A percentile compares a stretch with the other conserved stretches of the same genome.
These are phyloP conservation scores for Didymella pinodella DNA, from an alignment of 2,329 filamentous ascomycete species.

Conservation along the genomic window DNA sequence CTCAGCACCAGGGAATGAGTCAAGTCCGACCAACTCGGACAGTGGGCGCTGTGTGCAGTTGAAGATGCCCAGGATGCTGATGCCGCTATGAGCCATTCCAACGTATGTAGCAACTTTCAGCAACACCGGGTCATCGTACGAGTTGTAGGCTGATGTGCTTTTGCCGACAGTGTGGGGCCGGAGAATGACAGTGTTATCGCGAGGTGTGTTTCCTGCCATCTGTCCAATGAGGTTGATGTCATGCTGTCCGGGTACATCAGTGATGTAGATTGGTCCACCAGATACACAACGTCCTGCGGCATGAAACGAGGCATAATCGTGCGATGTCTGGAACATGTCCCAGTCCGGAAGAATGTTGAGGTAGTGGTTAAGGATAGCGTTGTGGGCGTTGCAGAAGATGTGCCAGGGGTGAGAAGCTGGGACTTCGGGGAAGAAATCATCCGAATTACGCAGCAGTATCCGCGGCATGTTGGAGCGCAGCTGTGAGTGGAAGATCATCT, in stretches of 20 bases:
- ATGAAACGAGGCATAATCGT: constrained; percentile 80
- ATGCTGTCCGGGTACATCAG: constrained; percentile 85
- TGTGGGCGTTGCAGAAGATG: constrained; percentile 92
- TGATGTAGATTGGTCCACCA: constrained; percentile 94
- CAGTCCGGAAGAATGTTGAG: constrained; percentile 88
- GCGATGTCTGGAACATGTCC: constrained; percentile 76
- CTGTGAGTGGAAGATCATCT: constrained; percentile 85
- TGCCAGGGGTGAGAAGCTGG: constrained; percentile 90
- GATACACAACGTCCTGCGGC: constrained; percentile 88
- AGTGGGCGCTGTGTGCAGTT: constrained; percentile 73
- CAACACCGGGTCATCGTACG: constrained; percentile 75
- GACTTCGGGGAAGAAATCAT: constrained; percentile 88
- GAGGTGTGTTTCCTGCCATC: constrained; percentile 78
- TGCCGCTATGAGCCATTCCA: constrained; percentile 71
- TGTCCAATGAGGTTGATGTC: constrained; percentile 77
- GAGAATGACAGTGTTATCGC: constrained; percentile 80
- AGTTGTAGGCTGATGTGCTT: constrained; percentile 74
- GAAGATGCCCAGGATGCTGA: constrained; percentile 82
- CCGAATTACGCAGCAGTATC: constrained; percentile 83
- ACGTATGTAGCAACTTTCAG: constrained; percentile 83
- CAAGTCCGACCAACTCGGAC: constrained; percentile 74
- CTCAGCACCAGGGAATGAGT: constrained; percentile 75
- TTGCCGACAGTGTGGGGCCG: constrained; percentile 79
- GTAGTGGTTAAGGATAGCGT: constrained; percentile 80
- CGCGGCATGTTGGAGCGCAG: constrained; percentile 77